These are phyloP conservation scores for Cryptomeria japonica DNA, from an alignment of 75 land plant genomes.

Conservation along the genomic window DNA sequence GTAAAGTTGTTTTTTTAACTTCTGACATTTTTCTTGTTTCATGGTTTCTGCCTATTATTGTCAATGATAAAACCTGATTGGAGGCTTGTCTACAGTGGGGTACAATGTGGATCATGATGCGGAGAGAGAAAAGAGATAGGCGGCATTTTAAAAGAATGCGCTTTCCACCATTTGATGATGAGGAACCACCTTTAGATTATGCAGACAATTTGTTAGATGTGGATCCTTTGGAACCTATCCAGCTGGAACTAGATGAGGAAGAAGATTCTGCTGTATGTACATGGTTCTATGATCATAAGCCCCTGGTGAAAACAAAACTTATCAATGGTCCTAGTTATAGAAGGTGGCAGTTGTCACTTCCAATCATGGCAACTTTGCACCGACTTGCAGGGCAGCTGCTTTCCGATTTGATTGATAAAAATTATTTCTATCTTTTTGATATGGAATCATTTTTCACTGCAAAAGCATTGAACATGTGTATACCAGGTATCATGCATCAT, in stretches of 20 bases:
- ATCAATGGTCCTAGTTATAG: slow-evolving; percentile 97
- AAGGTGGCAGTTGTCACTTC: slow-evolving; percentile 95
- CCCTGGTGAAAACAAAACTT: slow-evolving; percentile 96
- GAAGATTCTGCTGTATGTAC: slow-evolving; percentile 98
- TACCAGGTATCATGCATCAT: slow-evolving; percentile 70
- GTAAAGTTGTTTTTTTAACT: slow-evolving; percentile 29
- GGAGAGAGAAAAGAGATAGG: slow-evolving; percentile 96
- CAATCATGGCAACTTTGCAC: slow-evolving; percentile 98
- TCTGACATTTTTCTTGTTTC: background rate
- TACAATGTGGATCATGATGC: slow-evolving; percentile 99
- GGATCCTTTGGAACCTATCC: slow-evolving; percentile 98
- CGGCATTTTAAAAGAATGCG: slow-evolving; percentile 98
- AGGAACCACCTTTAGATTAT: slow-evolving; percentile 98
- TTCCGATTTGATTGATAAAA: slow-evolving; percentile 91
- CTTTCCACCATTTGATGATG: slow-evolving; percentile 99
- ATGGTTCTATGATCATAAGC: slow-evolving; percentile 99
- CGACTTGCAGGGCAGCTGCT: slow-evolving; percentile 96
- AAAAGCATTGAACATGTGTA: slow-evolving; percentile 98
- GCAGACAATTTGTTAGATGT: slow-evolving; percentile 98
- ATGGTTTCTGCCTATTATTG: background rate
- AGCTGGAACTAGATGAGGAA: slow-evolving; percentile 92
- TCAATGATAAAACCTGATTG: slow-evolving; percentile 5
- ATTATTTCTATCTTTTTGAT: slow-evolving; percentile 97
- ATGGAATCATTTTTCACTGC: slow-evolving; percentile 99
- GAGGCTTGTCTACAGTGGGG: slow-evolving; percentile 77